These are phyloP conservation scores for Fagus sylvatica DNA, from an alignment of 306 rosid genomes.

Conservation along the genomic window DNA sequence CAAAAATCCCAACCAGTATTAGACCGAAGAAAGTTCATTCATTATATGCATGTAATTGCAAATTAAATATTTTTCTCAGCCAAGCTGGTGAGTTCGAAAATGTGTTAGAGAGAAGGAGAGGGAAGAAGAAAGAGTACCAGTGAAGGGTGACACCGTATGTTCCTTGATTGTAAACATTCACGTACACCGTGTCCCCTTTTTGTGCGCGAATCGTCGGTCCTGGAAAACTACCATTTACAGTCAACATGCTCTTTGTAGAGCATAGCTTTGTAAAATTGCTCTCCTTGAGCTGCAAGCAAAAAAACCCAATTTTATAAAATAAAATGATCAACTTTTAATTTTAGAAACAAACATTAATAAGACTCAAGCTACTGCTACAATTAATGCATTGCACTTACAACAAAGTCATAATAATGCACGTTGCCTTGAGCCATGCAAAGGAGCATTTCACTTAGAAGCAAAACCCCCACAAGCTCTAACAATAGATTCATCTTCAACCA, in stretches of 20 bases:
- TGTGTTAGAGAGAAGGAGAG: not conserved
- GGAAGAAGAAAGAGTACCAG: not conserved
- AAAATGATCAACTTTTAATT: not conserved
- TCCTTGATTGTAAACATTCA: conserved; percentile 12
- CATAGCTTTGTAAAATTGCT: conserved; percentile 11
- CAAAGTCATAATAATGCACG: conserved; percentile 9
- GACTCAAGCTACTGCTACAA: too few species aligned
- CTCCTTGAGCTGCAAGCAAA: not conserved
- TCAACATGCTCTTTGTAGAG: not conserved
- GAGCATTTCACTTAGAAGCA: not conserved
- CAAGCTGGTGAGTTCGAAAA: not conserved
- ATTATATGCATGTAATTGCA: too few species aligned
- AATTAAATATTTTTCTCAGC: not conserved
- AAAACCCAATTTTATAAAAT: not conserved
- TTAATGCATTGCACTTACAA: not conserved
- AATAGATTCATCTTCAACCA: not conserved
- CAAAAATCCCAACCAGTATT: too few species aligned
- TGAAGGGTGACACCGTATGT: conserved; percentile 10
- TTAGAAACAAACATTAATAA: not conserved
- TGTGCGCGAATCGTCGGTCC: conserved; percentile 6
- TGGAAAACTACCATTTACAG: not conserved
- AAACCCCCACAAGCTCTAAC: not conserved
- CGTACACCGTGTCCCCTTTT: conserved; percentile 8
- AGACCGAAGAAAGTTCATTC: too few species aligned
- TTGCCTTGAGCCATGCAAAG: not conserved